These are phyloP conservation scores for Nematodospora anomalae DNA, from an alignment of 1,139 yeast species.

Conservation along the genomic window DNA sequence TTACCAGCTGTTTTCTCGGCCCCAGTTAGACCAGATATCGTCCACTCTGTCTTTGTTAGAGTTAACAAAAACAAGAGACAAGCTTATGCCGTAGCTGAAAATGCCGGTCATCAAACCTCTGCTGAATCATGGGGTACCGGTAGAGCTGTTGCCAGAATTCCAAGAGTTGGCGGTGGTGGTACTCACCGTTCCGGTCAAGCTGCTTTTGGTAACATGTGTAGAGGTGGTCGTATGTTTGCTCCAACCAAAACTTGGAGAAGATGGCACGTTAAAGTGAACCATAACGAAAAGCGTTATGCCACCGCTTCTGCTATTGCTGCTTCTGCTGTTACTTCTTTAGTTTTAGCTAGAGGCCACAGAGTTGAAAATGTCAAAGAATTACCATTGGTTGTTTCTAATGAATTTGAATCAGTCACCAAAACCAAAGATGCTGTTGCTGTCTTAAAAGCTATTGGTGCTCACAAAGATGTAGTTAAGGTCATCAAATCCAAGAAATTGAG, in stretches of 20 bases:
- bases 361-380: conserved; percentile 98
- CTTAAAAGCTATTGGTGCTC: conserved; percentile 98
- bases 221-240: conserved; percentile 99
- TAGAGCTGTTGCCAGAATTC: conserved; percentile 99
- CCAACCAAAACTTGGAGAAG: conserved; percentile 99
- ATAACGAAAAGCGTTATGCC: conserved; percentile 99
- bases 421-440: conserved; percentile 99
- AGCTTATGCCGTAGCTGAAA: conserved; percentile 98
- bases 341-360: conserved; percentile 99
- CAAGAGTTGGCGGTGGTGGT: conserved; percentile 99
- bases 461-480: conserved; percentile 97
- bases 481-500: conserved; percentile 98
- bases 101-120: conserved; percentile 99
- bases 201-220: conserved; percentile 99
- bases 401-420: conserved; percentile 89
- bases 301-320: conserved; percentile 99
- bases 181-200: conserved; percentile 99
- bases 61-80: conserved; percentile 99
- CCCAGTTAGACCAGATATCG: conserved; percentile 99
- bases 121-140: conserved; percentile 99
- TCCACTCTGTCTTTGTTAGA: conserved; percentile 97
- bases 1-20: conserved; percentile 99
- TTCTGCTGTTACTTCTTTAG: conserved; percentile 96
- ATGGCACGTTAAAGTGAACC: conserved; percentile 99
- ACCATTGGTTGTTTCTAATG: conserved; percentile 96